Conservation (phyloP, 83 land plant genomes). For the Larix sibirica region DNA sequence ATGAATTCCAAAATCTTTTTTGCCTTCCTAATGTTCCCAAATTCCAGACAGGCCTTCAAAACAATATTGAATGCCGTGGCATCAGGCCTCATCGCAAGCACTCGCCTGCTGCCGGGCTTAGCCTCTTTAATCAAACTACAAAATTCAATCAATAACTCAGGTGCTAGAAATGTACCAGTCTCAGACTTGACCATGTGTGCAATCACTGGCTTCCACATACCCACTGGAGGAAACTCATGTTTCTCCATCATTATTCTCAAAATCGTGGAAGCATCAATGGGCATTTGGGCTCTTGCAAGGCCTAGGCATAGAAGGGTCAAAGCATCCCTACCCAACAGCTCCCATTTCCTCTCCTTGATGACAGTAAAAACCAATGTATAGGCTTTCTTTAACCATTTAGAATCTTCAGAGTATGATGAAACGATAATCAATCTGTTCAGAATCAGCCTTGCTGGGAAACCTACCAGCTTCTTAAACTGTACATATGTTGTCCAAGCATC, state of each 20-base stretch:
- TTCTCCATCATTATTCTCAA: conserved; percentile 38
- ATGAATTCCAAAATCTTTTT: conserved; percentile 45
- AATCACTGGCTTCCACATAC: conserved; percentile 28
- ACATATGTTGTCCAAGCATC: conserved; percentile 49
- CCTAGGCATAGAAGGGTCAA: conserved; percentile 32
- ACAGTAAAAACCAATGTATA: conserved; percentile 29
- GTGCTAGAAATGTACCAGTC: conserved; percentile 46
- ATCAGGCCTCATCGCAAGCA: conserved; percentile 25
- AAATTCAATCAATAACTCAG: conserved; percentile 47
- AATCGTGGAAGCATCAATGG: conserved; percentile 39
- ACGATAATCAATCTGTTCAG: conserved; percentile 29
- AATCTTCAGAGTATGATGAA: conserved; percentile 31
- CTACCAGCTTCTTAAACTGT: conserved; percentile 31
- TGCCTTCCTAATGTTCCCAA: conserved; percentile 40
- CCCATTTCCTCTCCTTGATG: conserved; percentile 20
- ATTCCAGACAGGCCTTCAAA: conserved; percentile 43
- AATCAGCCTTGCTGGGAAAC: conserved; percentile 31
- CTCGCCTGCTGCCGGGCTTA: not conserved
- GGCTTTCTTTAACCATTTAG: conserved; percentile 35
- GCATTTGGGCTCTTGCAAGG: conserved; percentile 52
- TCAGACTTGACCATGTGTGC: conserved; percentile 58
- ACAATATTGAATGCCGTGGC: conserved; percentile 44
- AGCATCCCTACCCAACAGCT: conserved; percentile 27
- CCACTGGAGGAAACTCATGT: conserved; percentile 21
- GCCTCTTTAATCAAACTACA: conserved; percentile 25